Base-by-base conservation (phyloP, 2,329 filamentous ascomycete genomes). In the Botryotinia narcissicola region DNA sequence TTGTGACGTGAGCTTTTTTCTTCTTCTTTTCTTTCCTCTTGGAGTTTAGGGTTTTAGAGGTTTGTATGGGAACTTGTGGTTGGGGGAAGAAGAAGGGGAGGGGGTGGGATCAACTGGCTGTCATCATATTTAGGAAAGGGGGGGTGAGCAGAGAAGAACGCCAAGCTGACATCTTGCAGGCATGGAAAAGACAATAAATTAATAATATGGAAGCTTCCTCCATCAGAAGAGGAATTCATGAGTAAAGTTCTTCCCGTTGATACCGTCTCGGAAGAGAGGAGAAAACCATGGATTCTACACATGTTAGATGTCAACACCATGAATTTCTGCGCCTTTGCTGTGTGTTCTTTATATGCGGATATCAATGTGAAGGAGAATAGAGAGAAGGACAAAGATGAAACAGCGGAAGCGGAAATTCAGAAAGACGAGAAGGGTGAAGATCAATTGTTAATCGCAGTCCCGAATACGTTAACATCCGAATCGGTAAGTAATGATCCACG, bases 121-220 rank as follows among this genome's bases (percentile, higher is more conserved):
- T 44, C 37, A 14, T 40, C 22, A 44, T 54, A 20, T 20, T 44
- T 10, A 25, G 16, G 8, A 37, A 12, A 16, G 12, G 3, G 9
- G 5, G 10, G 12, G 22, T 14, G n/a, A n/a, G 8, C 3, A 37
- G 25, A 22, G 44, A 37, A 22, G 20, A 44, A 48, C 46, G 60
- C 25, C 74, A 54, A 75, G n/a, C 54, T 48, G n/a, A 51, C 46
- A 37, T 3, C 18, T 22, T 73, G 51, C 76, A 98, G 95, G 51
- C 95, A 98, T 83, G 95, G 95, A 22, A 89, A 96, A 81, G 96
- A 99, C 81, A 92, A 96, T 81, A 93, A 91, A 79, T 86, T 98
- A 66, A 87, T 92, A 35, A 91, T 97, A 29, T 99, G 96, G 96
- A 91, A 92, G 79, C 81, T 98, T 22, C 83, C 85, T 20, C 79